phyloP scores from a whole-genome alignment of 78 protist genomes.

The Dictyostelium citrinum region DNA sequence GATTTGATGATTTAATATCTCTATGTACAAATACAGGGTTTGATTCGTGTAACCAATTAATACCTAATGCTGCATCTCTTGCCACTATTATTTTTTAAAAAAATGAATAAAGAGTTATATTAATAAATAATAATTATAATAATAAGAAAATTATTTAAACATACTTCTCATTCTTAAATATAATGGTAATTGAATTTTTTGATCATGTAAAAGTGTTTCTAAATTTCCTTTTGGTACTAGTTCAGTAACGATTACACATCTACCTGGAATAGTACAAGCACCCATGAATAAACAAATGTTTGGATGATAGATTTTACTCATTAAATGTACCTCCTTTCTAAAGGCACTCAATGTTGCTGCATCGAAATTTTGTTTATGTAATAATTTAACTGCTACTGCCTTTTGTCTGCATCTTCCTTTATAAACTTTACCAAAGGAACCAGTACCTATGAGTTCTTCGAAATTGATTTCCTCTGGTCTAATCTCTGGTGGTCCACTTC shows the following conservation, averaged over 20 bases:
- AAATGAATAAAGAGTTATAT: neutral
- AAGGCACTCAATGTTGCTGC: slow-evolving; percentile 75
- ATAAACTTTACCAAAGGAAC: slow-evolving; percentile 81
- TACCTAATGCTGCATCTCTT: slow-evolving; percentile 85
- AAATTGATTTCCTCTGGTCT: slow-evolving; percentile 80
- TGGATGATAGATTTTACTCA: slow-evolving; percentile 83
- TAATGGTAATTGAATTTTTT: slow-evolving; percentile 68
- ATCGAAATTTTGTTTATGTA: slow-evolving; percentile 81
- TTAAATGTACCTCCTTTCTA: slow-evolving; percentile 76
- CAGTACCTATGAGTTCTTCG: slow-evolving; percentile 80
- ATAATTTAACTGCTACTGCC: slow-evolving; percentile 79
- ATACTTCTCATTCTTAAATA: slow-evolving; percentile 80
- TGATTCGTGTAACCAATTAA: slow-evolving; percentile 82
- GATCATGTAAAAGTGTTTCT: slow-evolving; percentile 80
- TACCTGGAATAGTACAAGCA: slow-evolving; percentile 85
- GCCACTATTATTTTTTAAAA: slow-evolving; percentile 55
- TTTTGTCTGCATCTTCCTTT: slow-evolving; percentile 83
- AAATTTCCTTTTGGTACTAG: slow-evolving; percentile 78
- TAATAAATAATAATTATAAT: neutral
- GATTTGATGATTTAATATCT: slow-evolving; percentile 81
- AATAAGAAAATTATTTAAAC: neutral
- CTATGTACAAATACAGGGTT: slow-evolving; percentile 85
- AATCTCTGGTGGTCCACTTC: slow-evolving; percentile 86
- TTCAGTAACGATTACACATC: slow-evolving; percentile 80
- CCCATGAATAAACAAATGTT: slow-evolving; percentile 83